Base-by-base conservation (phyloP, 139 green algal species). In the Trebouxia sp. region DNA sequence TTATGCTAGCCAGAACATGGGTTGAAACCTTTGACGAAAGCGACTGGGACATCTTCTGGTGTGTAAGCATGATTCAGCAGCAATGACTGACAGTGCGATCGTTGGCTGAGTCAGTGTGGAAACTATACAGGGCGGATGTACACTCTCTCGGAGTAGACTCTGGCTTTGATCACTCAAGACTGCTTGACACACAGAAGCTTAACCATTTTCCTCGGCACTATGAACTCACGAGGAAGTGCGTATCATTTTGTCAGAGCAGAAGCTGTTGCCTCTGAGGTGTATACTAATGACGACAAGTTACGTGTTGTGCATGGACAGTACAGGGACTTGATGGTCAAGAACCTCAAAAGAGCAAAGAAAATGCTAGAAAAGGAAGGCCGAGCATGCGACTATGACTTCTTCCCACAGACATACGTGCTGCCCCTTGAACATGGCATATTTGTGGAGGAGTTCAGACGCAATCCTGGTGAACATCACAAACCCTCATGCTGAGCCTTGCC, bases 141-240 rank as follows among this genome's bases (percentile, higher is more conserved):
- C 51, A 80, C 24, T 80, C 76, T 8, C 22, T 80, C 20, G 51
- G 50, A 12, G 35, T 65, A 28, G 76, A 80, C 5, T 80, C 76
- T n/a, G 76, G 51, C 20, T 80, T 62, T 67, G 39, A 80, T 47
- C 76, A 69, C n/a, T 39, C 41, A 30, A 81, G 91, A 56, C 83
- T 91, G 38, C 76, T 88, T n/a, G 87, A 92, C 4, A 82, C 85
- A 30, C 93, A 97, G 85, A 79, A 91, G 8, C 79, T 97, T 48
- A 96, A 96, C 80, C 93, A 97, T 53, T 97, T 95, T 76, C 92
- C 90, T 6, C 94, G 94, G 82, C 93, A 96, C 81, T 91, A 92
- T 53, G 93, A 97, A 84, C 85, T 96, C 6, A 96, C 92, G 20
- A 86, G 90, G 72, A 96, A 96, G 83, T 87, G 87, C 8, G 69